Percentiles rank a stretch among this genome's conserved stretches.
Conservation (phyloP, 768 basidiomycete genomes). For the Tricholoma terreum region DNA sequence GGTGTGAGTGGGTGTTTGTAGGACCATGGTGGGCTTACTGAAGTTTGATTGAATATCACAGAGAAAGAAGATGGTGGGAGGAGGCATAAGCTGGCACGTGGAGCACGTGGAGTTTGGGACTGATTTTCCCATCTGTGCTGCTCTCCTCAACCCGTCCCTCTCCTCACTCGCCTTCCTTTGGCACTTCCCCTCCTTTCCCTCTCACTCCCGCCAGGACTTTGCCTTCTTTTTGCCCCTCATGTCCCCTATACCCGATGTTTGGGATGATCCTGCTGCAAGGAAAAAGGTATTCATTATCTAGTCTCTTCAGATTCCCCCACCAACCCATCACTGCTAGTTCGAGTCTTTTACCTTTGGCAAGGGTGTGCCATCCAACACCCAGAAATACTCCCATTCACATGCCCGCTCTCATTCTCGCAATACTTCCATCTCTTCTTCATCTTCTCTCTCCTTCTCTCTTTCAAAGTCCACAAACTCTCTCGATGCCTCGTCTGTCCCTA, state of each 20-base stretch:
- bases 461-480: slow-evolving; percentile 34
- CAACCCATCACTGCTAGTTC: slow-evolving; percentile 42
- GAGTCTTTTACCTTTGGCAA: slow-evolving; percentile 72
- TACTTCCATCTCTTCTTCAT: slow-evolving; percentile 49
- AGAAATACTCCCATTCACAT: slow-evolving; percentile 55
- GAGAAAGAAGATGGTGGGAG: slow-evolving; percentile 61
- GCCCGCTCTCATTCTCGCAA: slow-evolving; percentile 73
- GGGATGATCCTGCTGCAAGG: slow-evolving; percentile 38
- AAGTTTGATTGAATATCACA: slow-evolving; percentile 85
- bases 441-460: slow-evolving; percentile 40
- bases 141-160: slow-evolving; percentile 10
- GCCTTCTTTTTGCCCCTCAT: slow-evolving; percentile 23
- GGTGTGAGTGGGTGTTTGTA: background rate
- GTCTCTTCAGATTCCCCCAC: background rate
- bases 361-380: slow-evolving; percentile 36
- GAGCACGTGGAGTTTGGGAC: slow-evolving; percentile 13
- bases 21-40: slow-evolving; percentile 39
- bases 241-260: slow-evolving; percentile 23
- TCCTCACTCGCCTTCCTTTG: slow-evolving; percentile 20
- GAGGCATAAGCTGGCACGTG: slow-evolving; percentile 29
- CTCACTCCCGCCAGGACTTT: slow-evolving; percentile 32
- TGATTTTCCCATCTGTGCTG: slow-evolving; percentile 8
- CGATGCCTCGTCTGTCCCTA: slow-evolving; percentile 31
- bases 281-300: slow-evolving; percentile 33
- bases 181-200: slow-evolving; percentile 39